Base-by-base conservation (phyloP, 768 basidiomycete species). In the Podaxis rugospora region DNA sequence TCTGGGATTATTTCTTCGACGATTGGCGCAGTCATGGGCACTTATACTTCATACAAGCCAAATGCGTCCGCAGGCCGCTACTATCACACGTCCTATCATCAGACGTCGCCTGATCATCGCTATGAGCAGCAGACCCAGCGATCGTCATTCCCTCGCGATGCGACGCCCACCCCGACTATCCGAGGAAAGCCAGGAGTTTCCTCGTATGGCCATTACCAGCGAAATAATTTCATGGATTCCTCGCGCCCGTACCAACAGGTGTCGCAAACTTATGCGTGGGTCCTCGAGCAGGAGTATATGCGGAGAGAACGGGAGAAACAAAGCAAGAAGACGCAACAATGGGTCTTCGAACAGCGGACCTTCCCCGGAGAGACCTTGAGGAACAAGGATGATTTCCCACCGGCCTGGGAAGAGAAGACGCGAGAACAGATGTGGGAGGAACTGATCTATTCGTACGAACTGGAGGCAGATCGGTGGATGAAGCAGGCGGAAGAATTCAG, bases 341-440 rank as follows among this genome's bases (percentile, higher is more conserved):
- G 90, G 89, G 83, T 89, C 52, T 71, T 78, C 51, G 79, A 85
- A 65, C 84, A 86, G 66, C 86, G 84, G 70, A 68, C 78, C 51
- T 73, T 75, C 42, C 62, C 47, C 11, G 32, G 39, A 13, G 50
- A n/a, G 25, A 63, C 66, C 9, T 51, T 62, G 28, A 72, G 73
- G 40, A 51, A 51, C 28, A 54, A 53, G 23, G 64, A 65, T 25
- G 57, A 59, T 32, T 47, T 57, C 13, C 50, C 55, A 35, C 44
- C 27, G 59, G 62, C 59, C 32, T 62, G 53, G 54, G 61, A 56
- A 32, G 63, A 58, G 51, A 63, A 61, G 62, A 58, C 67, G 62
- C 67, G 72, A 32, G 72, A 76, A 63, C 76, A 76, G 66, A 71
- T 78, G 65, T 79, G 82, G 80, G 81, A 85, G 42, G 83, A 84